Evolutionary conservation across 768 basidiomycete genomes (phyloP), one percentile per base, ranked within the genome.

Genomic region (Cyclocybe aegerita): DNA sequence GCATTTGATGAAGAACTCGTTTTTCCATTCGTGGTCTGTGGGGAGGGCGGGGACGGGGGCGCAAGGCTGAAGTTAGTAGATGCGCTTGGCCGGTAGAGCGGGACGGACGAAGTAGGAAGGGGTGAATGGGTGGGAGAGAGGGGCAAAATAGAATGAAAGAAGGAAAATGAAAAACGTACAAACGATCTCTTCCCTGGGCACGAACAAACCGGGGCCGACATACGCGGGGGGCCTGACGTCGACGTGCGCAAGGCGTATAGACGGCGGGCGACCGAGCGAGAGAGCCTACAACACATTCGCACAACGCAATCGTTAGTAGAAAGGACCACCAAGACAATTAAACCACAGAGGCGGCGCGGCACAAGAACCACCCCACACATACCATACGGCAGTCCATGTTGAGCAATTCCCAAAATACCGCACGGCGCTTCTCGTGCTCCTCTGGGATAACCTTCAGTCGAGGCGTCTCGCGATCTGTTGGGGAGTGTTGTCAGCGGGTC

Each of bases 331-430:
- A 23, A 23, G 5, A 23, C 23, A 5, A 23, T 23, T 23, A 23
- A 23, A 23, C 23, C 23, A 23, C 23, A 5, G 23, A 3, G 5
- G 5, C 23, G 23, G 23, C 23, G 23, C 23, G 23, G 23, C 23
- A 23, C 23, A 1, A 23, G 23, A 23, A 23, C 23, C 23, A 43
- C 52, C 47, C 56, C 23, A n/a, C 23, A 23, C 23, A 23, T 23
- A 85, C 72, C 77, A 88, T 85, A 38, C 86, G 73, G 51, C 84
- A 83, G 59, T 89, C 87, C 65, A 88, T 69, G 62, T 84, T 83
- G 46, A 88, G 73, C 56, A 88, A 70, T 64, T 88, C 85, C 87
- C 87, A 89, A 62, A 88, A 85, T 39, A 88, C 76, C 43, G 81
- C 78, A 40, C 82, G 73, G 41, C 85, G 82, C 56, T 80, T 81